Evolutionary conservation across 1,284 basidiomycete species (phyloP).

Genomic region (Singerocomus inundabilis): DNA sequence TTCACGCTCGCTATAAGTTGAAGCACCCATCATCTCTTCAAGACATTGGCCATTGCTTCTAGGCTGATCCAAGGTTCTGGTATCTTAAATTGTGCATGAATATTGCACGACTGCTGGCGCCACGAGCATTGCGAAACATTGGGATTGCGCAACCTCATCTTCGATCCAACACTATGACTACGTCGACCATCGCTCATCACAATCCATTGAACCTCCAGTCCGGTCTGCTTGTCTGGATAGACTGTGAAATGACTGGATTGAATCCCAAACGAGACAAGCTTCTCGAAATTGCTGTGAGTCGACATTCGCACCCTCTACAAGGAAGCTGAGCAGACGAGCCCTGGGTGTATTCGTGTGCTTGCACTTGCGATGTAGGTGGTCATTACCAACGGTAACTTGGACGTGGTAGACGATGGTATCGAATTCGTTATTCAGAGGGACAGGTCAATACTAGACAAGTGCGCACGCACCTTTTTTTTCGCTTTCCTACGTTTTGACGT

Average conservation of each 20-base stretch:
- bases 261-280: conserved; percentile 33
- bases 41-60: too few relatives aligned
- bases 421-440: conserved; percentile 69
- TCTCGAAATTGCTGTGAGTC: conserved; percentile 68
- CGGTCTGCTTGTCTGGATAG: conserved; percentile 84
- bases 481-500: not conserved
- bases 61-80: too few relatives aligned
- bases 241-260: conserved; percentile 85
- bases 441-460: conserved; percentile 39
- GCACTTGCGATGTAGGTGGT: conserved; percentile 54
- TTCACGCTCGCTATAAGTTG: too few relatives aligned
- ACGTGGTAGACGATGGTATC: conserved; percentile 72
- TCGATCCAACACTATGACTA: conserved; percentile 10
- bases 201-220: conserved; percentile 28
- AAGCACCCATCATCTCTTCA: too few relatives aligned
- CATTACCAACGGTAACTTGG: conserved; percentile 78
- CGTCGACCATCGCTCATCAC: not conserved
- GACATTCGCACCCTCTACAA: too few relatives aligned
- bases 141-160: not conserved
- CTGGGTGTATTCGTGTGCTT: too few relatives aligned
- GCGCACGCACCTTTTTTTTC: conserved; percentile 19
- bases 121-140: conserved; percentile 1
- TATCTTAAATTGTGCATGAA: conserved; percentile 6
- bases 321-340: too few relatives aligned
- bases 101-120: not conserved